phyloP scores from a whole-genome alignment of 192 early-diverging fungal genomes.

The Radiomyces spectabilis region DNA sequence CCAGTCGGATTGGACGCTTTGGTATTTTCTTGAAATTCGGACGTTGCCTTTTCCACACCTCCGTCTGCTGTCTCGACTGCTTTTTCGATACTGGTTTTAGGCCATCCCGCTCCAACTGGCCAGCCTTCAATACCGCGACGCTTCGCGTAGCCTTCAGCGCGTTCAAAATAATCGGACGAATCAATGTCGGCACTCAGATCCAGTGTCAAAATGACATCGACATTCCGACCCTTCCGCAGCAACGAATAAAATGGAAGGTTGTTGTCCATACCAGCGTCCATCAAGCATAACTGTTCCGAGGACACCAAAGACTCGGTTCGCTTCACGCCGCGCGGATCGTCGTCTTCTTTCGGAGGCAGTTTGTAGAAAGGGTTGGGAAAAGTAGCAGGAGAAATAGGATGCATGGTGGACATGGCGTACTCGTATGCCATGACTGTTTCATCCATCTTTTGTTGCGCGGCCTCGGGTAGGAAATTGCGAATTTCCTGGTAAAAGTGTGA shows the following conservation, averaged over 20 bases:
- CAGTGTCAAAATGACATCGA: conserved; percentile 65
- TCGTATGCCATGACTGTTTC: conserved; percentile 36
- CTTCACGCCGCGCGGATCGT: conserved; percentile 11
- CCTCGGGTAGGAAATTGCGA: conserved; percentile 22
- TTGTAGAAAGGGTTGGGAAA: conserved; percentile 60
- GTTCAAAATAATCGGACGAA: conserved; percentile 54
- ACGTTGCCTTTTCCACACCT: neutral
- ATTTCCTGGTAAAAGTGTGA: conserved; percentile 40
- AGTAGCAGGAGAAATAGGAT: conserved; percentile 59
- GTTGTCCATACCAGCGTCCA: conserved; percentile 74
- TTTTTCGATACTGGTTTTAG: neutral
- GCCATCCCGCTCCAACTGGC: conserved; percentile 32
- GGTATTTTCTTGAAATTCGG: neutral
- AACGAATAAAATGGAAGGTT: conserved; percentile 72
- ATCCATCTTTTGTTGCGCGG: conserved; percentile 32
- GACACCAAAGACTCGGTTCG: conserved; percentile 19
- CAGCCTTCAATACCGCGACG: conserved; percentile 47
- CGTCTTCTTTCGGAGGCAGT: conserved; percentile 23
- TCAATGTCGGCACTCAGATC: conserved; percentile 70
- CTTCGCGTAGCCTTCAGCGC: conserved; percentile 53
- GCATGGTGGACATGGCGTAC: conserved; percentile 40
- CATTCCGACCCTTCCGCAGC: conserved; percentile 50
- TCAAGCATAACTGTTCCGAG: conserved; percentile 40
- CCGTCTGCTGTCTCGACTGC: neutral
- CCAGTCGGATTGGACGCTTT: conserved; percentile 1